Percentiles rank a stretch among this genome's conserved stretches.
Conservation (phyloP, 2,329 filamentous ascomycete genomes). For the Fusarium humuli region DNA sequence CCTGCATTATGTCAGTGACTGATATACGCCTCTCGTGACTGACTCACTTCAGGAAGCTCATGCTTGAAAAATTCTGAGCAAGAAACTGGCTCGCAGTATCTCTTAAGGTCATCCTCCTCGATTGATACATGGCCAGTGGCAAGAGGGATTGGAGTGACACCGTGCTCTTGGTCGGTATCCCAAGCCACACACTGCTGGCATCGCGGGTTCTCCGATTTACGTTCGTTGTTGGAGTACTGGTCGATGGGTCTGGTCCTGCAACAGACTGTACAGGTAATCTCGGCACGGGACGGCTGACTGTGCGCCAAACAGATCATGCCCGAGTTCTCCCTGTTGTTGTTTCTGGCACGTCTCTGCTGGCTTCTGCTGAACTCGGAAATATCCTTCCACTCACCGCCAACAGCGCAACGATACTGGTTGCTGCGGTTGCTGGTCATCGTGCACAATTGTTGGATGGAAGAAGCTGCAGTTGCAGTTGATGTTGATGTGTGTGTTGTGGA, state of each 20-base stretch:
- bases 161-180: conserved; percentile 51
- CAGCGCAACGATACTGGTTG: conserved; percentile 52
- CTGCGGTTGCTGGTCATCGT: conserved; percentile 2
- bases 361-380: conserved; percentile 49
- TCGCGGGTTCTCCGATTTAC: conserved; percentile 45
- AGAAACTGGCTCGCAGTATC: conserved; percentile 24
- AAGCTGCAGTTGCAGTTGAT: not conserved
- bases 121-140: conserved; percentile 51
- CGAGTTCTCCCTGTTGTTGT: conserved; percentile 34
- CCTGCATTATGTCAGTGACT: conserved; percentile 38
- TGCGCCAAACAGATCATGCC: conserved; percentile 55
- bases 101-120: conserved; percentile 44
- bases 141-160: conserved; percentile 46
- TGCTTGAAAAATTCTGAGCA: conserved; percentile 47
- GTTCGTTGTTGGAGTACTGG: conserved; percentile 48
- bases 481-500: not conserved
- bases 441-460: not conserved
- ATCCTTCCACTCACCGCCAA: conserved; percentile 53
- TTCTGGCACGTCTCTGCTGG: conserved; percentile 38
- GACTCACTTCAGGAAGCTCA: conserved; percentile 35
- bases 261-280: conserved; percentile 52
- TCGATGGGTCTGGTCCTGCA: conserved; percentile 42
- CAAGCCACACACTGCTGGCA: conserved; percentile 53
- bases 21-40: not conserved
- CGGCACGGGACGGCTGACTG: conserved; percentile 30